A percentile compares a stretch with the other conserved stretches of the same genome.
Conservation (phyloP, 148 eudicot genomes). For the Rhododendron mucronatum region DNA sequence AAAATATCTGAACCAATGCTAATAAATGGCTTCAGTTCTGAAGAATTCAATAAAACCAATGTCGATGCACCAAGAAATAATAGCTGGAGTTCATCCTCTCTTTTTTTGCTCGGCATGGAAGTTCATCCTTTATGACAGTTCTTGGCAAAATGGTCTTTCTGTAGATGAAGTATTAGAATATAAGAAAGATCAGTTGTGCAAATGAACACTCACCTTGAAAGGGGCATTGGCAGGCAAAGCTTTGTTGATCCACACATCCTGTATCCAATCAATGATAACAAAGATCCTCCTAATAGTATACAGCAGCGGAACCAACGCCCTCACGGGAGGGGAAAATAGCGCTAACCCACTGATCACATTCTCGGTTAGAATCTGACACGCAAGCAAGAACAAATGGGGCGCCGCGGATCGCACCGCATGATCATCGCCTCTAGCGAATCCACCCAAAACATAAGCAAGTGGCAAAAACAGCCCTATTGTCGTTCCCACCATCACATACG, state of each 20-base stretch:
- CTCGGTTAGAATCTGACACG: conserved; percentile 85
- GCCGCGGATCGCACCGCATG: conserved; percentile 80
- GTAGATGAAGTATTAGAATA: not conserved
- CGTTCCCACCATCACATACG: conserved; percentile 59
- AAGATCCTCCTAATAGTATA: conserved; percentile 81
- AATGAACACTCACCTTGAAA: conserved; percentile 33
- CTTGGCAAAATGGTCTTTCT: not conserved
- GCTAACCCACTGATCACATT: conserved; percentile 66
- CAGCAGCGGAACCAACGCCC: conserved; percentile 78
- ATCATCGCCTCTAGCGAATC: conserved; percentile 87
- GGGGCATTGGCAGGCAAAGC: conserved; percentile 55
- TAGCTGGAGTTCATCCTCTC: not conserved
- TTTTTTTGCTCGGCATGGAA: not conserved
- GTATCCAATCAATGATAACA: conserved; percentile 64
- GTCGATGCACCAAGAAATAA: not conserved
- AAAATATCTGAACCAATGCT: not conserved
- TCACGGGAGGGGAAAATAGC: conserved; percentile 88
- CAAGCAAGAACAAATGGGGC: conserved; percentile 79
- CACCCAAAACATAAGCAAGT: conserved; percentile 83
- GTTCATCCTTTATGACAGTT: not conserved
- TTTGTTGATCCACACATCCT: conserved; percentile 69
- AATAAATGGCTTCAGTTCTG: not conserved
- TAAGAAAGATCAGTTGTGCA: not conserved
- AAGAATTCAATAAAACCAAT: not conserved
- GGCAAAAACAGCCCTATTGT: conserved; percentile 75